Evolutionary conservation across 2,329 filamentous ascomycete genomes (phyloP).

Genomic region (Cercospora sp.): DNA sequence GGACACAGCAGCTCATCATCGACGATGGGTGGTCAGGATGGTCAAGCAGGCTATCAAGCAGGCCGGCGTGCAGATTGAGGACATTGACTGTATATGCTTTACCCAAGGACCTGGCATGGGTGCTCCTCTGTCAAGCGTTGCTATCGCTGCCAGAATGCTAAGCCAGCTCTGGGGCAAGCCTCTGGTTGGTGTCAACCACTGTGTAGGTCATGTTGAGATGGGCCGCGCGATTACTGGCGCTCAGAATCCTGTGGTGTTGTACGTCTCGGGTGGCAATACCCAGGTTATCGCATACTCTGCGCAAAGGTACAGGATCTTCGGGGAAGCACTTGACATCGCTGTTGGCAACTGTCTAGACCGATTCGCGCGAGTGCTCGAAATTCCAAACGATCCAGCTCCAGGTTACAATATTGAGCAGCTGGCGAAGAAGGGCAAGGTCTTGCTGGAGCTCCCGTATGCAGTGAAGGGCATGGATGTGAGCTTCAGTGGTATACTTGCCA

Average conservation of each 20-base stretch:
- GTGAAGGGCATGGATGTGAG: conserved; percentile 99
- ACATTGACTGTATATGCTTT: conserved; percentile 92
- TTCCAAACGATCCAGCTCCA: conserved; percentile 93
- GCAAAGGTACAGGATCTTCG: conserved; percentile 94
- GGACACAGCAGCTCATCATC: conserved; percentile 91
- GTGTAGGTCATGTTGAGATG: conserved; percentile 99
- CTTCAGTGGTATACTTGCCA: conserved; percentile 87
- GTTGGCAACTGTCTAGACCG: conserved; percentile 97
- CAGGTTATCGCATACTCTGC: conserved; percentile 97
- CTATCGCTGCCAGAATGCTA: conserved; percentile 79
- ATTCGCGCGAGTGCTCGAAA: conserved; percentile 86
- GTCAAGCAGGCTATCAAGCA: conserved; percentile 75
- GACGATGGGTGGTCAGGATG: conserved; percentile 77
- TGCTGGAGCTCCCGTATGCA: conserved; percentile 89
- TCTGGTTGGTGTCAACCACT: conserved; percentile 96
- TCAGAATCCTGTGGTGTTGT: conserved; percentile 87
- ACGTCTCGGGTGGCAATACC: conserved; percentile 94
- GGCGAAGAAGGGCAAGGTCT: conserved; percentile 68
- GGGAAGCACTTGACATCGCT: conserved; percentile 94
- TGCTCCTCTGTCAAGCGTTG: conserved; percentile 82
- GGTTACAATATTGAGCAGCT: conserved; percentile 98
- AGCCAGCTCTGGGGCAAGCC: conserved; percentile 81
- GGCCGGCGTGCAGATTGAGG: conserved; percentile 60
- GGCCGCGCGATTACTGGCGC: conserved; percentile 89
- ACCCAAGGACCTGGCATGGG: conserved; percentile 97